Base-by-base conservation (phyloP, 257 asterid genomes). In the Solanum sitiens region DNA sequence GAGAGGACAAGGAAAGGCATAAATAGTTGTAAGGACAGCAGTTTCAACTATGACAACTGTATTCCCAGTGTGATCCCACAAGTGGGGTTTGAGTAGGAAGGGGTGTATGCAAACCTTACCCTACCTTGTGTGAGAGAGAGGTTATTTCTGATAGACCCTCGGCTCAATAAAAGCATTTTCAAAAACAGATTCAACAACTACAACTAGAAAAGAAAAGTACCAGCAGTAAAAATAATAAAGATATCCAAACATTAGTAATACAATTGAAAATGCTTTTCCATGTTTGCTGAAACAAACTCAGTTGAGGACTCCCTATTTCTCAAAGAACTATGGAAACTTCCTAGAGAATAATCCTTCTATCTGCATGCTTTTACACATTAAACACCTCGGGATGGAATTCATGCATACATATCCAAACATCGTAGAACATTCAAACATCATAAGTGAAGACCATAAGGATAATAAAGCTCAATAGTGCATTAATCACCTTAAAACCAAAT, bases 401-500 rank as follows among this genome's bases (percentile, higher is more conserved):
- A 53, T 53, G n/a, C 63, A 53, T 53, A 53, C 63, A 53, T 16
- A 7, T 53, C 63, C 63, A 53, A 53, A 53, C 63, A 53, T 53
- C 63, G 63, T 53, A 77, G n/a, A 77, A 77, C 79, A 59, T 37
- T 84, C 87, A 20, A 21, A 84, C 13, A 82, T 56, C 65, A 56
- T 10, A 65, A 27, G 84, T 79, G 87, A 82, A 70, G 70, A 16
- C 21, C 33, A 27, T 15, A 89, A 61, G 59, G 6, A 47, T 30
- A 37, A 75, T 30, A 70, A 63, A 88, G n/a, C 7, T 74, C 42
- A 20, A 83, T 63, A 32, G 71, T 40, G 86, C 27, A 82, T 33
- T 59, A 61, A 88, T 95, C 93, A 95, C 99, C 96, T 94, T 45
- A 73, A 32, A 87, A 94, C 95, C 83, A 93, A 95, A 89, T 96